These are phyloP conservation scores for Emergomyces africanus DNA, from an alignment of 2,329 filamentous ascomycete species.

Conservation along the genomic window DNA sequence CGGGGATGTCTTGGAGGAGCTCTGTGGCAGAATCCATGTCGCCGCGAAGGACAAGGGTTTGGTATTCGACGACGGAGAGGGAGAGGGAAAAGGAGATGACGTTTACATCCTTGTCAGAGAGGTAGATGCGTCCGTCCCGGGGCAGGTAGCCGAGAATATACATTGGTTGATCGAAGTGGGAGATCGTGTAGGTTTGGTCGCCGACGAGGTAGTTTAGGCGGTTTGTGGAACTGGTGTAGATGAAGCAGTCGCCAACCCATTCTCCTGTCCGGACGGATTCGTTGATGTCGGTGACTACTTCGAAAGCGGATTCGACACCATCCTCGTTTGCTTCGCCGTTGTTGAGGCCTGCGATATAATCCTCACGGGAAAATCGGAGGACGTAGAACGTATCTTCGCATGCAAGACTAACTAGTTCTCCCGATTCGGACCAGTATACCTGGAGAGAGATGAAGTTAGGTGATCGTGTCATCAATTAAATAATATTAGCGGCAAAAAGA, in stretches of 20 bases:
- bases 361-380: conserved; percentile 78
- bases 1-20: conserved; percentile 67
- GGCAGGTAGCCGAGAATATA: conserved; percentile 94
- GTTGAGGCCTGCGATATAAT: conserved; percentile 72
- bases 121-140: conserved; percentile 86
- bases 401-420: conserved; percentile 81
- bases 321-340: conserved; percentile 74
- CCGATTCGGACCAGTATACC: conserved; percentile 97
- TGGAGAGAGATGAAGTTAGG: conserved; percentile 20
- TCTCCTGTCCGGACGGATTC: conserved; percentile 88
- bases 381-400: conserved; percentile 96
- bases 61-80: conserved; percentile 87
- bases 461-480: not conserved
- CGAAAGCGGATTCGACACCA: conserved; percentile 90
- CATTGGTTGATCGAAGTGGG: conserved; percentile 90
- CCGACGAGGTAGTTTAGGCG: conserved; percentile 95
- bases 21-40: conserved; percentile 88
- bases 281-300: conserved; percentile 89
- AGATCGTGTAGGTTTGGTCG: conserved; percentile 94
- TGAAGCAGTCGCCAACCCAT: conserved; percentile 98
- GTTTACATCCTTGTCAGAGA: conserved; percentile 89
- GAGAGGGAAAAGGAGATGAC: conserved; percentile 86
- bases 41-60: conserved; percentile 84
- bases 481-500: not conserved
- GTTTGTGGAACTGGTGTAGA: conserved; percentile 96